Evolutionary conservation across 2,329 filamentous ascomycete species (phyloP), one percentile per base, ranked within the genome.

Genomic region (Aspergillus quadrilineatus): DNA sequence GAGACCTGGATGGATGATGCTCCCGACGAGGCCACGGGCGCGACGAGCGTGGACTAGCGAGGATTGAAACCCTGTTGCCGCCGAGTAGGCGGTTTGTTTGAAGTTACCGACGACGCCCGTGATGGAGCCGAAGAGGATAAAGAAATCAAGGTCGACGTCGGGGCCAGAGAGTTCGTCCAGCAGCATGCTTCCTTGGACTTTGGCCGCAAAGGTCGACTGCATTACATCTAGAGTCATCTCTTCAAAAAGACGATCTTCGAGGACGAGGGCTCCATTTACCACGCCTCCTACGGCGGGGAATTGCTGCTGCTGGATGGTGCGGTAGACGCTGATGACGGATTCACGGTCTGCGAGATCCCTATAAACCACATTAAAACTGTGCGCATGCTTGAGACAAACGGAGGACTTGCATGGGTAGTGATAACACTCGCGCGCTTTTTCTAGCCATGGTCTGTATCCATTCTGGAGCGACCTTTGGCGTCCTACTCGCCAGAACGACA

Each of bases 201-300:
- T 63, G 26, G 55, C 49, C 0, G 9, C 26, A 4, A 59, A 15
- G 6, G 47, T 53, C 2, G n/a, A 22, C 2, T 17, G 10, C 14
- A 62, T 42, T 15, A 41, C 34, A 9, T 57, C 48, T 2, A 36
- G 6, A 4, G 39, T 2, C 44, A 53, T 51, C 4, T 59, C 6
- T 9, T 7, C 4, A 44, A 62, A 52, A 1, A 37, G 29, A 6
- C 30, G 17, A 39, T 76, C 74, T 2, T 60, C 53, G 1, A 76
- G 61, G 6, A 75, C 67, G 63, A 75, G 69, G 6, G 73, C 72
- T 1, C 67, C 71, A 41, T 74, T 69, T 8, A 63, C 65, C 2
- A 75, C 69, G 29, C 73, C 73, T 4, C 60, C 69, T 26, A 75
- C 63, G 0, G 64, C 61, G 4, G 73, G 73, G 55, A 68, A 63